Evolutionary conservation across 176 grass and related monocot species (phyloP).

Genomic region (Urochloa ruziziensis): DNA sequence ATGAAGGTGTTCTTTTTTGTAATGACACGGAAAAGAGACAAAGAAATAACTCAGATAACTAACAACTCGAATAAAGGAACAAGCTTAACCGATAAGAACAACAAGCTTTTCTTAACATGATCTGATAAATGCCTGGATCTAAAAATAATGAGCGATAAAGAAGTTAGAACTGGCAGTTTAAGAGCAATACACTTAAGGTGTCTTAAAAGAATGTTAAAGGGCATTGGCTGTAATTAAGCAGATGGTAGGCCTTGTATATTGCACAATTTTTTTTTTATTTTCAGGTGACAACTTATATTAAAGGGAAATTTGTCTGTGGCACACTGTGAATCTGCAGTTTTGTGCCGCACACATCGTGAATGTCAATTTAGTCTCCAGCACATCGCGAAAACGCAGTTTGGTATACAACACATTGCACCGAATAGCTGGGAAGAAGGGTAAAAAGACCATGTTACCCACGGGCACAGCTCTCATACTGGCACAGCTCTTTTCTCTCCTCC

Average conservation of each 20-base stretch:
- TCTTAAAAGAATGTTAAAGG: conserved; percentile 15
- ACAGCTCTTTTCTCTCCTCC: too few relatives aligned
- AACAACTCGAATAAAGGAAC: conserved; percentile 11
- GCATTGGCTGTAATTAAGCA: conserved; percentile 8
- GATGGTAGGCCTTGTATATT: conserved; percentile 10
- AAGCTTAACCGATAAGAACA: neutral
- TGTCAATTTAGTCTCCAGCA: too few relatives aligned
- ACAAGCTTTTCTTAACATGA: neutral
- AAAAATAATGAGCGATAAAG: neutral
- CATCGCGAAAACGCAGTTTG: too few relatives aligned
- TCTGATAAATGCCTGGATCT: neutral
- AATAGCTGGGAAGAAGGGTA: too few relatives aligned
- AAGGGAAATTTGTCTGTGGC: too few relatives aligned
- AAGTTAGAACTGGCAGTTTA: neutral
- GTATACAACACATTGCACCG: too few relatives aligned
- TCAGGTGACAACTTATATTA: too few relatives aligned
- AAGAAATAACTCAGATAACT: conserved; percentile 11
- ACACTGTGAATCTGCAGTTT: too few relatives aligned
- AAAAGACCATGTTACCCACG: too few relatives aligned
- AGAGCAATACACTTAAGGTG: neutral
- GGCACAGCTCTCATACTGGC: too few relatives aligned
- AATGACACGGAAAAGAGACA: neutral
- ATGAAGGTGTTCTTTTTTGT: neutral
- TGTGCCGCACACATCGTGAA: too few relatives aligned
- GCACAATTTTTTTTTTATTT: too few relatives aligned